These are phyloP conservation scores for Kazachstania kunashirensis DNA, from an alignment of 805 yeast species.

Conservation along the genomic window DNA sequence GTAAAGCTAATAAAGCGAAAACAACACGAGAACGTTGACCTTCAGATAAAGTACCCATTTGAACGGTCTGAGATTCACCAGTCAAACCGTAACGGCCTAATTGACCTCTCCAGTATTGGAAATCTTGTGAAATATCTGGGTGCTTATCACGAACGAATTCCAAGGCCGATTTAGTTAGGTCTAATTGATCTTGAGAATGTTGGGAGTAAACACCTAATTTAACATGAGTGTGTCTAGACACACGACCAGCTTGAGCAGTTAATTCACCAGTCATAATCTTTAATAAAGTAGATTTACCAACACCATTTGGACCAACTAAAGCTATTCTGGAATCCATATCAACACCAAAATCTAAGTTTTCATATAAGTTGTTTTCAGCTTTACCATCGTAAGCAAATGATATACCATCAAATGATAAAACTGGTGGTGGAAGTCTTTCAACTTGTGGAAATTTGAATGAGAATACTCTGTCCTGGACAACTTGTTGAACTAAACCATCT, in stretches of 20 bases:
- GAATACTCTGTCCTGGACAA: conserved; percentile 86
- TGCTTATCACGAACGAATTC: conserved; percentile 96
- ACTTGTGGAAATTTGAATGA: conserved; percentile 90
- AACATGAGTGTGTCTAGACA: conserved; percentile 93
- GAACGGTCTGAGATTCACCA: conserved; percentile 97
- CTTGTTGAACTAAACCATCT: conserved; percentile 91
- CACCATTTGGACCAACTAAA: conserved; percentile 97
- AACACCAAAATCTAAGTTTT: conserved; percentile 89
- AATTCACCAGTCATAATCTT: conserved; percentile 95
- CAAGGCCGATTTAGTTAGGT: conserved; percentile 86
- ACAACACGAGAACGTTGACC: conserved; percentile 99
- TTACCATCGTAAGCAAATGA: conserved; percentile 84
- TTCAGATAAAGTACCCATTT: conserved; percentile 97
- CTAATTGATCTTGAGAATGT: conserved; percentile 97
- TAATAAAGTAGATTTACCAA: conserved; percentile 92
- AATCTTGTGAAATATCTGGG: conserved; percentile 85
- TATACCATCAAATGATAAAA: conserved; percentile 89
- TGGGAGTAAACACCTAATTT: conserved; percentile 98
- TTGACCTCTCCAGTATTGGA: conserved; percentile 97
- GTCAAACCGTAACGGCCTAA: conserved; percentile 97
- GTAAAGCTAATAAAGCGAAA: conserved; percentile 89
- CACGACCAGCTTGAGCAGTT: conserved; percentile 86
- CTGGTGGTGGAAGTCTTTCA: conserved; percentile 98
- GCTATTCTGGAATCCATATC: conserved; percentile 99
- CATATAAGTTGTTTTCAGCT: conserved; percentile 78